These are phyloP conservation scores for Eucalyptus camaldulensis DNA, from an alignment of 345 rosid genomes.

Conservation along the genomic window DNA sequence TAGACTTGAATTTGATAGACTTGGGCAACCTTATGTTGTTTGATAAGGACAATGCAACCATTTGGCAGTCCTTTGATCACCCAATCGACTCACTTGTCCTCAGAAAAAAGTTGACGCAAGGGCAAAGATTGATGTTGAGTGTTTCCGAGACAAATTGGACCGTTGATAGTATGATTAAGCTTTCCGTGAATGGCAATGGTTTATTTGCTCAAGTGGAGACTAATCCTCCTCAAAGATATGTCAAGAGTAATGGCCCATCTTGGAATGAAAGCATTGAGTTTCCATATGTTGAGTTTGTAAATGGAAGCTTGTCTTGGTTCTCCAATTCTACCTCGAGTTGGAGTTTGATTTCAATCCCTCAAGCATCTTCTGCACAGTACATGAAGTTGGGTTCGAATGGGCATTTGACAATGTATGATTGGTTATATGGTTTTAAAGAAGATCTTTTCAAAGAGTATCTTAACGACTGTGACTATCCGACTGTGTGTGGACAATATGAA, in stretches of 20 bases:
- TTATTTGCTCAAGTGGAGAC: background rate
- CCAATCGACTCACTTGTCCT: conserved; percentile 1
- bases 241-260: too few relatives aligned
- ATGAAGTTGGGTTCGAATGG: conserved; percentile 8
- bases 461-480: background rate
- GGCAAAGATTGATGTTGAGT: background rate
- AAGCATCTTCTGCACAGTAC: background rate
- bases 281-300: background rate
- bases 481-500: background rate
- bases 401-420: background rate
- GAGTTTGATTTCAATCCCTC: background rate
- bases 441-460: background rate
- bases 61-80: conserved; percentile 9
- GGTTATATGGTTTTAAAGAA: too few relatives aligned
- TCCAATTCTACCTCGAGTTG: background rate
- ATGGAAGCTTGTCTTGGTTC: too few relatives aligned
- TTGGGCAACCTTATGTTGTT: background rate
- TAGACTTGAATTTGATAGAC: background rate
- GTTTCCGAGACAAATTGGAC: background rate
- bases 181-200: background rate
- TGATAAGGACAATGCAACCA: background rate
- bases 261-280: too few relatives aligned
- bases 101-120: background rate
- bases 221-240: too few relatives aligned
- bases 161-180: background rate